A percentile compares a stretch with the other conserved stretches of the same genome.
These are phyloP conservation scores for Mycena rebaudengoi DNA, from an alignment of 768 basidiomycete species.

Conservation along the genomic window DNA sequence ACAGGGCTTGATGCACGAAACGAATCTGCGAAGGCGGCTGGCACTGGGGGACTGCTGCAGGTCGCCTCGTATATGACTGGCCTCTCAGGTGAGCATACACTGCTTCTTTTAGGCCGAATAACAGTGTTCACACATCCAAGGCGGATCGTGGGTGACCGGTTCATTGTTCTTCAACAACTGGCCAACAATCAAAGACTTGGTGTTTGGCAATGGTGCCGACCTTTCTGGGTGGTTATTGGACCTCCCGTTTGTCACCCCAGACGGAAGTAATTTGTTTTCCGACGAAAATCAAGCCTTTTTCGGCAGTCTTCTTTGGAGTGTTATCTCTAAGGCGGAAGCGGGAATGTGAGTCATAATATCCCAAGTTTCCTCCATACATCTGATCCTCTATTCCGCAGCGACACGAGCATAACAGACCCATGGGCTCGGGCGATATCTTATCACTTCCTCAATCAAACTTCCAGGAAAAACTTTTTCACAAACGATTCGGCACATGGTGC, in stretches of 20 bases:
- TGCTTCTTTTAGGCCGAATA: no score
- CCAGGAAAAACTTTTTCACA: slow-evolving; percentile 64
- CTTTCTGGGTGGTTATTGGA: slow-evolving; percentile 66
- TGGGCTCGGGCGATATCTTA: slow-evolving; percentile 74
- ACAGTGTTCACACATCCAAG: no score
- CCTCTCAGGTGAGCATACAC: slow-evolving; percentile 70
- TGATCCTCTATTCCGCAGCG: slow-evolving; percentile 42
- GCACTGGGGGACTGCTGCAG: slow-evolving; percentile 75
- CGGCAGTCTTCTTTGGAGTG: slow-evolving; percentile 61
- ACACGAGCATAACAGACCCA: slow-evolving; percentile 71
- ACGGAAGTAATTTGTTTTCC: slow-evolving; percentile 56
- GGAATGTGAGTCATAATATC: slow-evolving; percentile 55
- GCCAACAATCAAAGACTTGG: slow-evolving; percentile 62
- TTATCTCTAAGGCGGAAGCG: slow-evolving; percentile 61
- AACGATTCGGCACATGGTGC: slow-evolving; percentile 71
- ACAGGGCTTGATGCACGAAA: slow-evolving; percentile 67
- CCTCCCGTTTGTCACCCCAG: slow-evolving; percentile 62
- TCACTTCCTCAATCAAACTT: slow-evolving; percentile 78
- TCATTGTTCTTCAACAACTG: slow-evolving; percentile 74
- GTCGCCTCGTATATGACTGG: slow-evolving; percentile 75
- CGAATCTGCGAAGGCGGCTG: slow-evolving; percentile 58
- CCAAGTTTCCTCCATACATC: background rate
- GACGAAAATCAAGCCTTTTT: slow-evolving; percentile 59
- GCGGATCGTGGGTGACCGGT: slow-evolving; percentile 73
- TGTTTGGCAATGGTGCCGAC: slow-evolving; percentile 60